Base-by-base conservation (phyloP, 345 rosid species). In the Lepidium didymum region DNA sequence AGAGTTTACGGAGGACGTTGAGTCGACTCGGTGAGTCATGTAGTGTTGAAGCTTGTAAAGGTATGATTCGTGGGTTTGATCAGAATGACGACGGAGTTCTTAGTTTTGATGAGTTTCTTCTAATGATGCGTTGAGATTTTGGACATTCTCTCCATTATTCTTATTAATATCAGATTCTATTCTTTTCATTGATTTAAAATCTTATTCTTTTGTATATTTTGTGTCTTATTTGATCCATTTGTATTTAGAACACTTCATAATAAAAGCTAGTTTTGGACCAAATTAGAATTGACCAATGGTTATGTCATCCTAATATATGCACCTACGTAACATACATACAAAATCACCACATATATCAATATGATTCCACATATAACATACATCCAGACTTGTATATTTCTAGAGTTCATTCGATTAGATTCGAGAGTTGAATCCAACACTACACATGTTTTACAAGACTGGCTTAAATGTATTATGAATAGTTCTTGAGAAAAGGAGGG, bases 21-120 rank as follows among this genome's bases (percentile, higher is more conserved):
- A 64, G 75, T 37, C 75, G 85, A 34, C 74, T 86, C 8, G 90
- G 96, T 0, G 81, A 86, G 78, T 65, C 74, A 29, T 73, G 69
- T 56, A 79, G 87, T 7, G 47, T 79, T 18, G 78, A 82, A 6
- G 84, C 84, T 7, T 86, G 96, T 47, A 75, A 76, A 70, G 75
- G 74, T 23, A 89, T 89, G 88, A 86, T 89, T 52, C 50, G 77
- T 15, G 62, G 75, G 27, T 89, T 85, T 64, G 92, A 89, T 74
- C 77, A 81, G n/a, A 70, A 86, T 10, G 90, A 84, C 4, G 89
- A 89, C 56, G 96, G 90, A 2, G 85, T 85, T 50, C 84, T 89
- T 41, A 77, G 73, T 79, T 89, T 86, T 50, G 83, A 83, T 21
- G 96, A 89, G 81, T 89, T 89, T 69, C 49, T 77, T 19, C 13